Base-by-base conservation (phyloP, 148 eudicot genomes). In the Nyssa sinensis region DNA sequence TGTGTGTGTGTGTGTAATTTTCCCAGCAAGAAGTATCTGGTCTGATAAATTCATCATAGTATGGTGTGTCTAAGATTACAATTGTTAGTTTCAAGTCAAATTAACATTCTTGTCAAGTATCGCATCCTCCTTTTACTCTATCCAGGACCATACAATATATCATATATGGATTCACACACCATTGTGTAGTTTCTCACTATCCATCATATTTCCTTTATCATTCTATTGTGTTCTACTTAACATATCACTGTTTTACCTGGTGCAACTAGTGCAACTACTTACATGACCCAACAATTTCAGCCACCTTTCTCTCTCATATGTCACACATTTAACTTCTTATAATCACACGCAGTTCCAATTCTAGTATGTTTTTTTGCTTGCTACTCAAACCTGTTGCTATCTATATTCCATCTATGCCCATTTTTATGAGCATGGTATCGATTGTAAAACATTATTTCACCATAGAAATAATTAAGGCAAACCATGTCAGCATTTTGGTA, bases 211-310 rank as follows among this genome's bases (percentile, higher is more conserved):
- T 3, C 17, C 35, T 25, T 28, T 4, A 19, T 44, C 23, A 67
- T 17, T 68, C 25, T 19, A 49, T 57, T 41, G 33, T 35, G 35
- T 49, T 29, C 7, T 23, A 68, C 71, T 47, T 44, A 68, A 57
- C 60, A 53, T 68, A 68, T 9, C 23, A 25, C 24, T 67, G 27
- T 69, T 49, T 32, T 69, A 47, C 17, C 47, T 47, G 72, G 60
- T 68, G 55, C 70, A 39, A 68, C 71, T n/a, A 49, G 6, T 68
- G 49, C 11, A 17, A n/a, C 72, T 29, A 49, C 60, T n/a, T 51
- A 23, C 62, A 13, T 11, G 16, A 69, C 62, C 35, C 28, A 47
- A 68, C 11, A 62, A 32, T 28, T 30, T 30, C 65, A 62, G 33
- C 21, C 34, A 62, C 14, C 14, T 59, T 62, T 10, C 34, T 28